Evolutionary conservation across 305 asterid species (phyloP).

Genomic region (Fraxinus dipetala): DNA sequence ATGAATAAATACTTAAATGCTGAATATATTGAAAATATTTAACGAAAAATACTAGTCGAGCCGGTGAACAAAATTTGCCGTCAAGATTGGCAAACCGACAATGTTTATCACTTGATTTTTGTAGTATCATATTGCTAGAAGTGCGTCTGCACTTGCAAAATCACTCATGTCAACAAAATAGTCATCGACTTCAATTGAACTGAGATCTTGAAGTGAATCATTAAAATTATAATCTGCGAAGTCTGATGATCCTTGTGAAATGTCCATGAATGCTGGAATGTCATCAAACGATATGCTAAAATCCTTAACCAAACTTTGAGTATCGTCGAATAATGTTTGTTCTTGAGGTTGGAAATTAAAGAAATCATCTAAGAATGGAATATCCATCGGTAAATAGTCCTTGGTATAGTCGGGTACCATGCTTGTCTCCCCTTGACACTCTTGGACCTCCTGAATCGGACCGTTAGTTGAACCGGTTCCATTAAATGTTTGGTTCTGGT

Average conservation of each 20-base stretch:
- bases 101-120: background rate
- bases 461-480: background rate
- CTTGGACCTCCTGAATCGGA: conserved; percentile 27
- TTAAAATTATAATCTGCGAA: conserved; percentile 28
- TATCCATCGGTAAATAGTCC: conserved; percentile 50
- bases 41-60: conserved; percentile 31
- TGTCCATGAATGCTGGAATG: conserved; percentile 24
- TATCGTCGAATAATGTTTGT: conserved; percentile 31
- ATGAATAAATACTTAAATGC: conserved; percentile 7
- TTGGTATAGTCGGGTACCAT: conserved; percentile 37
- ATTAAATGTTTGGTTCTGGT: background rate
- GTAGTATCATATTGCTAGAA: conserved; percentile 29
- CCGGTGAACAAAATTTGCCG: conserved; percentile 61
- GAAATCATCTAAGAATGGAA: conserved; percentile 49
- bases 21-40: background rate
- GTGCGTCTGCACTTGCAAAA: conserved; percentile 39
- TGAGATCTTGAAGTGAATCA: conserved; percentile 41
- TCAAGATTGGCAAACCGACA: conserved; percentile 41
- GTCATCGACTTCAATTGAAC: conserved; percentile 44
- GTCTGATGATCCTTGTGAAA: conserved; percentile 5
- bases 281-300: conserved; percentile 34
- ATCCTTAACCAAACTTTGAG: conserved; percentile 19
- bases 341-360: conserved; percentile 44
- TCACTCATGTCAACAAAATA: conserved; percentile 47
- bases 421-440: conserved; percentile 56